Percentiles rank a stretch among this genome's conserved stretches.
Evolutionary conservation across 2,329 filamentous ascomycete species (phyloP).

Genomic region (Ampelomyces quisqualis): DNA sequence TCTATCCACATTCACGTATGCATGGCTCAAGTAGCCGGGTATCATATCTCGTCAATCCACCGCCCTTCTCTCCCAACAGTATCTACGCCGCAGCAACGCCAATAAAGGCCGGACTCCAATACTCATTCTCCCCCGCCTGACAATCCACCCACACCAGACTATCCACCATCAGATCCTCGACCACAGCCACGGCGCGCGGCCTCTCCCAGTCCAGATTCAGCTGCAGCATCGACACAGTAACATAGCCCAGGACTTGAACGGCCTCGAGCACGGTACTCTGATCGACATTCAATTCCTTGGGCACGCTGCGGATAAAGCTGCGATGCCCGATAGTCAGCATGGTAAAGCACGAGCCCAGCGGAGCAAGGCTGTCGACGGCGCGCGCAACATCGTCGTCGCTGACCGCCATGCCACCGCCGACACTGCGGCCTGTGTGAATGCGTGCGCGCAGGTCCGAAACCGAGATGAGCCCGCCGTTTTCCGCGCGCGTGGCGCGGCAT

Average conservation of each 20-base stretch:
- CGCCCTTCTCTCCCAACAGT: slow-evolving; percentile 14
- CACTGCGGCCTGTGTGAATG: slow-evolving; percentile 67
- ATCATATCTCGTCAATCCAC: slow-evolving; percentile 11
- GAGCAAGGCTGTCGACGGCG: slow-evolving; percentile 82
- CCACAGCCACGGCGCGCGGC: slow-evolving; percentile 80
- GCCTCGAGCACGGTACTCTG: slow-evolving; percentile 91
- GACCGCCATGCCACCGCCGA: slow-evolving; percentile 71
- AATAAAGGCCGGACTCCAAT: slow-evolving; percentile 87
- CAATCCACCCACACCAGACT: slow-evolving; percentile 93
- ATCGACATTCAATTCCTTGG: slow-evolving; percentile 92
- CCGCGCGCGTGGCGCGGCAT: slow-evolving; percentile 78
- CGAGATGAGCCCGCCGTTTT: slow-evolving; percentile 91
- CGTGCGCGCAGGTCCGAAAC: slow-evolving; percentile 76
- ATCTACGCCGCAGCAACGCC: too few relatives aligned
- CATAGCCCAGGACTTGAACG: slow-evolving; percentile 83
- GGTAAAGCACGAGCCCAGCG: slow-evolving; percentile 83
- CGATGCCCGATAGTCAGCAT: slow-evolving; percentile 81
- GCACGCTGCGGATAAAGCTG: slow-evolving; percentile 86
- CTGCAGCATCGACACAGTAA: slow-evolving; percentile 85
- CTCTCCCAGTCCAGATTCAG: slow-evolving; percentile 83
- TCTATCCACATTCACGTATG: not conserved
- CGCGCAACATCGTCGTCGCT: slow-evolving; percentile 91
- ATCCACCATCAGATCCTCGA: slow-evolving; percentile 85
- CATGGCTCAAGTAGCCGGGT: slow-evolving; percentile 14
- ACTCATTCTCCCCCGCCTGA: slow-evolving; percentile 83